Evolutionary conservation across 768 basidiomycete species (phyloP), one percentile per base, ranked within the genome.

Genomic region (Suillus bovinus): DNA sequence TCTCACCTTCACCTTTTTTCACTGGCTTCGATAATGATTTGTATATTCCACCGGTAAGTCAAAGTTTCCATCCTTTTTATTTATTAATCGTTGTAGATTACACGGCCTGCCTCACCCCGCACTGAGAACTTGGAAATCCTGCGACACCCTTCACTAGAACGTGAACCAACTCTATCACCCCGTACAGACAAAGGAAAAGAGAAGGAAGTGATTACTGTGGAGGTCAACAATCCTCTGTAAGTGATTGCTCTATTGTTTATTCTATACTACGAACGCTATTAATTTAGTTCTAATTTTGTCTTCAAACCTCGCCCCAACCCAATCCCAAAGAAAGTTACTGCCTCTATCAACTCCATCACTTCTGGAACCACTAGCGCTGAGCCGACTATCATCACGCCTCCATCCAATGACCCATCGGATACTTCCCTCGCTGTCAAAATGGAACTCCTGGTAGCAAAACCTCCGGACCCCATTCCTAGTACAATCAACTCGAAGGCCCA

Each of bases 301-400:
- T 46, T 46, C 11, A 46, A 46, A 46, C 44, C 42, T 44, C n/a
- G 42, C 20, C 42, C 42, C 42, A 44, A 44, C 7, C n/a, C 42
- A 8, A n/a, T 44, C 44, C 22, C 10, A n/a, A 9, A 4, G 44
- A 44, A n/a, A n/a, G n/a, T n/a, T n/a, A n/a, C n/a, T n/a, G 7
- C 0, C 20, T 11, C n/a, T 22, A 22, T 46, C 44, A 10, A 46
- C 10, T 46, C 44, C n/a, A 46, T 13, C 11, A 46, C 44, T 46
- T 46, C 44, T 46, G 44, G 44, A 46, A 46, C 44, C 44, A 44
- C n/a, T n/a, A n/a, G n/a, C n/a, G n/a, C n/a, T n/a, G n/a, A n/a
- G n/a, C n/a, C n/a, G n/a, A n/a, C n/a, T n/a, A n/a, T n/a, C n/a
- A n/a, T n/a, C n/a, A n/a, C n/a, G n/a, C n/a, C n/a, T n/a, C n/a